Evolutionary conservation across 2,329 filamentous ascomycete species (phyloP).

Genomic region (Exophiala sp.): DNA sequence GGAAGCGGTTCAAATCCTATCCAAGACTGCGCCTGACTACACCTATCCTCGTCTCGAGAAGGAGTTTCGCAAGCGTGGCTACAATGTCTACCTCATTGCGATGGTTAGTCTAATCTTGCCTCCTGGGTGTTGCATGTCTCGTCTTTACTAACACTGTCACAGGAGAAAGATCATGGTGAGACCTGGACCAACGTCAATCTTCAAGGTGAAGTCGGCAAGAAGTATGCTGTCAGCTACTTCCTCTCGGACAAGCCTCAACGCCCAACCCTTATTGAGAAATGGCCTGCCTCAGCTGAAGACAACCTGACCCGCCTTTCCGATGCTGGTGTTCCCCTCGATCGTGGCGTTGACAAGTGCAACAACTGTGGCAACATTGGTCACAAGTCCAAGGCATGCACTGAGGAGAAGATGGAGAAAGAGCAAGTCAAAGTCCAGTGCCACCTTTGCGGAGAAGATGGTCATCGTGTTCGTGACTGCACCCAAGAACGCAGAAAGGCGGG

Average conservation of each 20-base stretch:
- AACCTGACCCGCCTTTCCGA: constrained; percentile 51
- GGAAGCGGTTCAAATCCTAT: constrained; percentile 49
- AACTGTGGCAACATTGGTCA: constrained; percentile 54
- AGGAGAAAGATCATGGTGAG: constrained; percentile 42
- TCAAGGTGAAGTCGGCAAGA: constrained; percentile 50
- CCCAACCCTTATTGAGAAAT: constrained; percentile 43
- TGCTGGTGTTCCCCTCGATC: constrained; percentile 51
- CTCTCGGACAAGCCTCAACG: constrained; percentile 47
- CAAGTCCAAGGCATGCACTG: constrained; percentile 43
- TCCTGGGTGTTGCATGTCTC: background rate
- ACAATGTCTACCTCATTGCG: constrained; percentile 52
- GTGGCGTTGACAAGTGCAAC: constrained; percentile 48
- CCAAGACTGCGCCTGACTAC: constrained; percentile 45
- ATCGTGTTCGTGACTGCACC: constrained; percentile 49
- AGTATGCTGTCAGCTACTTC: constrained; percentile 51
- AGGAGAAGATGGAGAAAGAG: constrained; percentile 42
- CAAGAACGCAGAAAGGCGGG: constrained; percentile 30
- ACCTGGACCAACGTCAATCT: constrained; percentile 52
- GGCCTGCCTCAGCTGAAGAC: constrained; percentile 49
- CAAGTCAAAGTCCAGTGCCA: constrained; percentile 48
- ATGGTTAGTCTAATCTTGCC: constrained; percentile 35
- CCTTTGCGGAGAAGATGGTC: constrained; percentile 45
- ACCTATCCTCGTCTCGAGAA: constrained; percentile 50
- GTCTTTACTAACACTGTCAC: constrained; percentile 6
- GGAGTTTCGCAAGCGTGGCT: constrained; percentile 47